Evolutionary conservation across 495 filamentous ascomycete species (phyloP).

Genomic region (Talaromyces proteolyticus): DNA sequence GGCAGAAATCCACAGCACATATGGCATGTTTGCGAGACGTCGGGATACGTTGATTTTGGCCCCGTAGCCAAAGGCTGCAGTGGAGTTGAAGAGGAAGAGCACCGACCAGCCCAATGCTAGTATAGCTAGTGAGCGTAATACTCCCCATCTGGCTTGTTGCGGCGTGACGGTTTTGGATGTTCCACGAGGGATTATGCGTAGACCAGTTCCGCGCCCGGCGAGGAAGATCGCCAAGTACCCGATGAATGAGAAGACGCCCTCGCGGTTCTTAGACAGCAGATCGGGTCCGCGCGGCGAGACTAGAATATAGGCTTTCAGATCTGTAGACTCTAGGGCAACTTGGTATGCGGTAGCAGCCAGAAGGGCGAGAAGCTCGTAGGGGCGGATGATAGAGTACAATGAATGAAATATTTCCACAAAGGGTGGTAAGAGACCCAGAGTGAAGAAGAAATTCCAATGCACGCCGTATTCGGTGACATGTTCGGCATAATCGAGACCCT

Average conservation of each 20-base stretch:
- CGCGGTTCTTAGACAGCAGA: conserved; percentile 81
- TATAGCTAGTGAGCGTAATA: conserved; percentile 52
- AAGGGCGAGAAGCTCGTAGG: conserved; percentile 66
- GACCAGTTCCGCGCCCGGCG: conserved; percentile 76
- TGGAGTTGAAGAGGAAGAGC: conserved; percentile 61
- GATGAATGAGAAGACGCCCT: conserved; percentile 87
- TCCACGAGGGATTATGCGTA: conserved; percentile 64
- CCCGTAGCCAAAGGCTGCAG: conserved; percentile 60
- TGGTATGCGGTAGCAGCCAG: conserved; percentile 64
- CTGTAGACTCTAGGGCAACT: conserved; percentile 65
- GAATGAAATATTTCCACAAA: conserved; percentile 85
- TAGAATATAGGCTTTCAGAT: conserved; percentile 76
- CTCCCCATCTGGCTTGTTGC: conserved; percentile 37
- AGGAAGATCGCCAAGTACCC: conserved; percentile 96
- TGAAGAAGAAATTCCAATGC: conserved; percentile 99
- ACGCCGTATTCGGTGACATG: conserved; percentile 98
- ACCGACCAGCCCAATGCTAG: conserved; percentile 61
- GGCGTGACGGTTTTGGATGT: conserved; percentile 22
- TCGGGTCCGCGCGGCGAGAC: conserved; percentile 68
- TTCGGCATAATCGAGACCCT: conserved; percentile 91
- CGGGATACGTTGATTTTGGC: conserved; percentile 68
- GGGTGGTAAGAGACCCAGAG: conserved; percentile 79
- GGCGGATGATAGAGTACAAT: conserved; percentile 50
- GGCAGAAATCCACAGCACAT: conserved; percentile 82
- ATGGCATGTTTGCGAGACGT: conserved; percentile 87